Evolutionary conservation across 164 flowering plant species (phyloP).

Genomic region (Vitis cinerea): DNA sequence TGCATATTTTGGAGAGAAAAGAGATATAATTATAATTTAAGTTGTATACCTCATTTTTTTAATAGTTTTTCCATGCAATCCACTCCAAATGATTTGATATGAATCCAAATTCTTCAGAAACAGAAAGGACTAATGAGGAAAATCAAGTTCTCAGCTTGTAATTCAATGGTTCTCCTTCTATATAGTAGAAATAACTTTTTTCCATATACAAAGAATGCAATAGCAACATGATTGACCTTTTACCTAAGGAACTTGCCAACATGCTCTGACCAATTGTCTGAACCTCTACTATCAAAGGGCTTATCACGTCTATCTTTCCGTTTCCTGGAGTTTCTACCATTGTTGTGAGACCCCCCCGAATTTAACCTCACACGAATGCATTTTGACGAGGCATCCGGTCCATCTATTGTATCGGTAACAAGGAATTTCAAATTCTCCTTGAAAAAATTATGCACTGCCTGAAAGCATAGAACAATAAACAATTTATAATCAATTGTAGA

Average conservation of each 20-base stretch:
- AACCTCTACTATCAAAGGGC: conserved; percentile 88
- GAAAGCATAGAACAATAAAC: conserved; percentile 18
- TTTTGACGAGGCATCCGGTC: conserved; percentile 70
- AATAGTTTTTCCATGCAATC: too few relatives aligned
- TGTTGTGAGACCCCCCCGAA: conserved; percentile 35
- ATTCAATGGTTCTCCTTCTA: too few relatives aligned
- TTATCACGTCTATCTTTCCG: conserved; percentile 73
- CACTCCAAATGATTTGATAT: too few relatives aligned
- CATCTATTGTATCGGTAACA: conserved; percentile 90
- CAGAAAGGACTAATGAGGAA: too few relatives aligned
- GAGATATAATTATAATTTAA: too few relatives aligned
- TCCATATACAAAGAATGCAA: not conserved
- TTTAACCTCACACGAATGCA: conserved; percentile 81
- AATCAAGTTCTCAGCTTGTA: too few relatives aligned
- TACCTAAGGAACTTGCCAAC: conserved; percentile 91
- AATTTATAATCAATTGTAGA: not conserved
- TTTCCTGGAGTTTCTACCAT: conserved; percentile 55
- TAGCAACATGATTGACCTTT: not conserved
- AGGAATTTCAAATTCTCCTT: conserved; percentile 81
- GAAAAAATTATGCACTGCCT: conserved; percentile 88
- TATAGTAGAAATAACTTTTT: not conserved
- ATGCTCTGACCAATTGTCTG: conserved; percentile 77
- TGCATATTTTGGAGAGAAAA: too few relatives aligned
- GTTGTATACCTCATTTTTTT: too few relatives aligned
- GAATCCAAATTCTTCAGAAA: too few relatives aligned